Evolutionary conservation across 345 rosid species (phyloP), one percentile per base, ranked within the genome.

Genomic region (Eucalyptus marginata): DNA sequence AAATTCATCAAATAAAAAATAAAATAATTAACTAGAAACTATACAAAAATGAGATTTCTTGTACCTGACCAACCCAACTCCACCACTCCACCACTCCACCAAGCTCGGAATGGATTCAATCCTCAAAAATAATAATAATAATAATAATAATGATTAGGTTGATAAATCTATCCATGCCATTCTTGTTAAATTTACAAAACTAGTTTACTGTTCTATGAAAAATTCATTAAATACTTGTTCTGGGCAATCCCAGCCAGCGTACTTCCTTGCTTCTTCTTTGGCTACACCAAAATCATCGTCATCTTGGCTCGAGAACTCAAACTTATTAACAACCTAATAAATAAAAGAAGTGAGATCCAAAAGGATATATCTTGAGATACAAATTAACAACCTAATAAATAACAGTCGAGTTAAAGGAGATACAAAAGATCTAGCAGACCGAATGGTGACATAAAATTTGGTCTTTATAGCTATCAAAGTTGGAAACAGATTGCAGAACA

Each of bases 181-280:
- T 40, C 40, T 40, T 40, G 40, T 40, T 40, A 40, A 40, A 40
- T 40, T 40, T 40, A 40, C 40, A 40, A 40, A 40, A 40, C 40
- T 40, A 40, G 40, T 40, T 40, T 40, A 40, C 40, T 40, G 40
- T 40, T 40, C 40, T 40, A 40, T 40, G 40, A 40, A 40, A 40
- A 40, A 40, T 4, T 40, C 40, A 40, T 40, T 40, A 40, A 43
- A 33, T 87, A 95, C 99, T 93, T 96, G 93, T 33, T 95, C 96
- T 31, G 98, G 97, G 86, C 98, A 97, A 94, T 96, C 99, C 91
- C 91, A 94, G 86, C 96, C 95, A 88, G 95, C 97, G 92, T 96
- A 95, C 88, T 95, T 93, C 89, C 79, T 92, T 49, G 99, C 99
- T 94, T 96, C 99, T 93, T 97, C 96, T 93, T 43, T 94, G 47